Percentiles rank a stretch among this genome's conserved stretches.
Conservation (phyloP, 225 moss, liverwort and hornwort species). For the Physcomitrium patens region DNA sequence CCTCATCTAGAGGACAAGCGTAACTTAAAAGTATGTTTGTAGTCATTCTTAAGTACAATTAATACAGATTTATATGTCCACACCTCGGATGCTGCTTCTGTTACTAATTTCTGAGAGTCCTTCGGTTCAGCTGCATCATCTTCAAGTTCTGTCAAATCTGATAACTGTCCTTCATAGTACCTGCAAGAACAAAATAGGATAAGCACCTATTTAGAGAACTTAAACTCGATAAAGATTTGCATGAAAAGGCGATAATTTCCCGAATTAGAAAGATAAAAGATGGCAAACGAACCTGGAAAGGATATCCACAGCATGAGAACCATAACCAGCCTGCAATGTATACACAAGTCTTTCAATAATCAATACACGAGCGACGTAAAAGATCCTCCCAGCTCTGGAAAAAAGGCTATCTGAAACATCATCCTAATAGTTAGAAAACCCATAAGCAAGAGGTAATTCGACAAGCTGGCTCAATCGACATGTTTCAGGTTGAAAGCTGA, state of each 20-base stretch:
- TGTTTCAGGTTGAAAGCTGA: slow-evolving; percentile 1
- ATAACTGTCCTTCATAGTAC: slow-evolving; percentile 92
- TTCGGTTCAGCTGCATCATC: slow-evolving; percentile 33
- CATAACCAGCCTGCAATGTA: slow-evolving; percentile 82
- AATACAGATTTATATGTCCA: background rate
- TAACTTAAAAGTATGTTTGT: background rate
- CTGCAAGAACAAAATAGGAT: slow-evolving; percentile 35
- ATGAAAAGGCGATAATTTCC: background rate
- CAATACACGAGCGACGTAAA: background rate
- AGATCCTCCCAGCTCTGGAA: background rate
- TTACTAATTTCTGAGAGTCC: slow-evolving; percentile 42
- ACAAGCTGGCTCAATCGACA: background rate
- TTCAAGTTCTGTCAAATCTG: slow-evolving; percentile 80
- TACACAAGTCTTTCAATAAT: slow-evolving; percentile 9
- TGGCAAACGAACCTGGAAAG: slow-evolving; percentile 62
- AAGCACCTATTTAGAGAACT: background rate
- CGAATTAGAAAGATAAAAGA: background rate
- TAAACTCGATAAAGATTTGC: background rate
- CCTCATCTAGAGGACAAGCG: background rate
- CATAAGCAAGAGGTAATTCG: background rate
- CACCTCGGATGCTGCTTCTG: slow-evolving; percentile 79
- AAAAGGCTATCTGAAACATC: slow-evolving; percentile 11
- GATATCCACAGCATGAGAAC: slow-evolving; percentile 80
- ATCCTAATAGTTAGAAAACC: background rate
- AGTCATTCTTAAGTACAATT: background rate